Percentiles rank a stretch among this genome's conserved stretches.
phyloP scores from a whole-genome alignment of 1,284 basidiomycete genomes.

The Marasmius sp. region DNA sequence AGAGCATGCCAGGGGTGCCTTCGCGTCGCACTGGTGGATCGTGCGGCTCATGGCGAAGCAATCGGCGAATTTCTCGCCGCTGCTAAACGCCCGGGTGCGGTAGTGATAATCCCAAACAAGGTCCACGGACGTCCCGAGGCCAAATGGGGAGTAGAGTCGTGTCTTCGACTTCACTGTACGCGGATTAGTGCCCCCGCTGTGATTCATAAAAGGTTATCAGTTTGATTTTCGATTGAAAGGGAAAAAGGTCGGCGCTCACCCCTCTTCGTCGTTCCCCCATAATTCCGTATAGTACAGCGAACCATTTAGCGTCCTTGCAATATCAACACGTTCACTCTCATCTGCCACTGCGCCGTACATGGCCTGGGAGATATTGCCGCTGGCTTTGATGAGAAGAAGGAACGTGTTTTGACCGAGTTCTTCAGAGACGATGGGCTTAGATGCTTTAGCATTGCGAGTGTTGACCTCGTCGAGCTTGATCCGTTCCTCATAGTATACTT shows the following conservation, averaged over 20 bases:
- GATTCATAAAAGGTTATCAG: neutral
- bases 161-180: constrained; percentile 16
- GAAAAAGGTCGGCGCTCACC: constrained; percentile 4
- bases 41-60: constrained; percentile 5
- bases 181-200: constrained; percentile 12
- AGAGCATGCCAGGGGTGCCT: constrained; percentile 5
- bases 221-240: neutral
- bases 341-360: constrained; percentile 11
- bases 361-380: constrained; percentile 8
- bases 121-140: constrained; percentile 14
- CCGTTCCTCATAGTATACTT: constrained; percentile 15
- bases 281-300: constrained; percentile 14
- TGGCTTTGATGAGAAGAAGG: constrained; percentile 6
- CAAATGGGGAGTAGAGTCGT: constrained; percentile 15
- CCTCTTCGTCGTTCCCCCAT: constrained; percentile 18
- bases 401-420: constrained; percentile 16
- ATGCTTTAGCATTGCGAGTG: constrained; percentile 8
- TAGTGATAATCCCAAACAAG: constrained; percentile 14
- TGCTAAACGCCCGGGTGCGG: constrained; percentile 1
- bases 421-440: constrained; percentile 15
- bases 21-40: constrained; percentile 6
- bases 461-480: constrained; percentile 14
- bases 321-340: constrained; percentile 5
- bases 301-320: constrained; percentile 13
- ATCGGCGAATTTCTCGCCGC: constrained; percentile 9